phyloP scores from a whole-genome alignment of 352 stramenopile genomes.

The Pseudoperonospora humuli region DNA sequence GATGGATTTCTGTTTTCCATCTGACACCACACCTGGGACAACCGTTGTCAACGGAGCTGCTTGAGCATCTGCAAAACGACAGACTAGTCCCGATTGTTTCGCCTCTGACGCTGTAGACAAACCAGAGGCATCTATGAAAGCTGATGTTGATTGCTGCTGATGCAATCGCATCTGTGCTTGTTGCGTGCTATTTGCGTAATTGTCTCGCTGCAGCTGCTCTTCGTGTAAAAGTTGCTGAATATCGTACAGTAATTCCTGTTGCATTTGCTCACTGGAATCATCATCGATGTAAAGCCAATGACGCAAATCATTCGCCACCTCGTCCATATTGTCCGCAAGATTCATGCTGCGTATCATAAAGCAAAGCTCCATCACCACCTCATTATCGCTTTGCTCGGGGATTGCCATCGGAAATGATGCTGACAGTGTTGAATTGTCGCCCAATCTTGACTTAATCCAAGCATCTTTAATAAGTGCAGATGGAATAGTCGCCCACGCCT shows the following conservation, averaged over 20 bases:
- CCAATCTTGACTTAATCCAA: conserved; percentile 32
- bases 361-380: conserved; percentile 30
- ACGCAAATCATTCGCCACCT: conserved; percentile 31
- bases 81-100: conserved; percentile 2
- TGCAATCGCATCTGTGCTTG: conserved; percentile 12
- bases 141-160: conserved; percentile 5
- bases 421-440: background rate
- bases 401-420: background rate
- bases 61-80: conserved; percentile 1
- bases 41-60: background rate
- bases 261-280: conserved; percentile 44
- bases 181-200: background rate
- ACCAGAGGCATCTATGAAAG: conserved; percentile 6
- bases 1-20: conserved; percentile 27
- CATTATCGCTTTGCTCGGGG: conserved; percentile 25
- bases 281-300: conserved; percentile 34
- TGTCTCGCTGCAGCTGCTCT: conserved; percentile 24
- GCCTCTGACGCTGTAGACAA: conserved; percentile 4
- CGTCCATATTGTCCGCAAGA: conserved; percentile 22
- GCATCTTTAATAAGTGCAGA: conserved; percentile 14
- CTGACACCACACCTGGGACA: conserved; percentile 4
- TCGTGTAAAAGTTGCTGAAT: conserved; percentile 36
- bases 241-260: conserved; percentile 37
- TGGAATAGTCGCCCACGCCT: conserved; percentile 29
- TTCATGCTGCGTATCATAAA: conserved; percentile 29